These are phyloP conservation scores for Mycena olivaceomarginata DNA, from an alignment of 768 basidiomycete species.

Conservation along the genomic window DNA sequence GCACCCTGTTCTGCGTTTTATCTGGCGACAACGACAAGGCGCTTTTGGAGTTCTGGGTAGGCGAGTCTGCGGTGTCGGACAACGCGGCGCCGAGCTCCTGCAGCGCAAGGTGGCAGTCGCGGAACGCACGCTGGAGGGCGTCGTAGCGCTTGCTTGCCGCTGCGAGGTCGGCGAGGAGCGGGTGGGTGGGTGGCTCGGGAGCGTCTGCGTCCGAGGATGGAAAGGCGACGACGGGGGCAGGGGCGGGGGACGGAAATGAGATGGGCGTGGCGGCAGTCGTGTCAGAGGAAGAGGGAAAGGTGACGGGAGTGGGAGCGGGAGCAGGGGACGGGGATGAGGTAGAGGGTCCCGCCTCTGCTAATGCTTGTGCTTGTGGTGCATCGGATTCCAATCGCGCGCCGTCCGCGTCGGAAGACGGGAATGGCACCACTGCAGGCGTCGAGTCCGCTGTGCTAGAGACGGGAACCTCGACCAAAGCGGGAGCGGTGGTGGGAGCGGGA, in stretches of 20 bases:
- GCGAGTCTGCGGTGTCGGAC: constrained; percentile 12
- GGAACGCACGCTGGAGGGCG: constrained; percentile 75
- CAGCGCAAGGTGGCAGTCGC: constrained; percentile 82
- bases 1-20: constrained; percentile 45
- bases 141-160: constrained; percentile 74
- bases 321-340: neutral
- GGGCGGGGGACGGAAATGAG: neutral
- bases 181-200: constrained; percentile 42
- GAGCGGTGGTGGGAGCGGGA: too few species aligned
- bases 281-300: neutral
- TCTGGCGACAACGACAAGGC: neutral
- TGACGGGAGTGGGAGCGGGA: neutral
- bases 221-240: neutral
- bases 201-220: neutral
- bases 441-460: too few species aligned
- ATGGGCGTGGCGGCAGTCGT: neutral
- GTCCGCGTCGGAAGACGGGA: too few species aligned
- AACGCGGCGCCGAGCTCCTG: constrained; percentile 65
- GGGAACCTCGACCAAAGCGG: too few species aligned
- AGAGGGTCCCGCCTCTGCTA: too few species aligned
- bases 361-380: too few species aligned
- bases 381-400: too few species aligned
- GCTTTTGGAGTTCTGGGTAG: too few species aligned
- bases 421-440: too few species aligned
- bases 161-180: constrained; percentile 67